Evolutionary conservation across 2,329 filamentous ascomycete species (phyloP).

Genomic region (Colletotrichum trifolii): DNA sequence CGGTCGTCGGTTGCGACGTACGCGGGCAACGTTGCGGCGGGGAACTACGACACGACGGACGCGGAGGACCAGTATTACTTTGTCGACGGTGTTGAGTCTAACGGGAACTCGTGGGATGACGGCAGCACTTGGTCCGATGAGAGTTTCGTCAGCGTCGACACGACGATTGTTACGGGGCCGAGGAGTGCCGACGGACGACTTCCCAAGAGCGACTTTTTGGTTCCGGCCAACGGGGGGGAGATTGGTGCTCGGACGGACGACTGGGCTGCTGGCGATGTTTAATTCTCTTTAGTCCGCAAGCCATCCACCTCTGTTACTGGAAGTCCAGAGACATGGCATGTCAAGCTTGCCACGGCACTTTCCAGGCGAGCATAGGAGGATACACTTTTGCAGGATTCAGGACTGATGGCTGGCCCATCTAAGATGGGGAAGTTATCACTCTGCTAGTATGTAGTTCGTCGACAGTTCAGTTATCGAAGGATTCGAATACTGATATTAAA

Average conservation of each 20-base stretch:
- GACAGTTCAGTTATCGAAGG: no score
- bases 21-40: constrained; percentile 20
- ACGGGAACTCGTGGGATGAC: constrained; percentile 23
- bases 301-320: no score
- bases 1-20: constrained; percentile 38
- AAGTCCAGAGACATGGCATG: no score
- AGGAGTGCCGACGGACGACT: constrained; percentile 5
- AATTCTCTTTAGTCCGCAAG: background rate
- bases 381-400: no score
- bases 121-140: constrained; percentile 7
- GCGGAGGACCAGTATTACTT: constrained; percentile 12
- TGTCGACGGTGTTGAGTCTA: background rate
- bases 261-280: background rate
- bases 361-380: no score
- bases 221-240: background rate
- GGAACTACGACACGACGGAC: constrained; percentile 17
- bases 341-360: no score
- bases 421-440: fast-evolving
- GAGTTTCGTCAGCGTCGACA: background rate
- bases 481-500: no score
- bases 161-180: background rate
- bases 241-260: constrained; percentile 1
- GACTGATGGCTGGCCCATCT: no score
- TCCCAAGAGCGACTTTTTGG: constrained; percentile 5
- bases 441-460: no score